Base-by-base conservation (phyloP, 257 asterid genomes). In the Nicotiana otophora region DNA sequence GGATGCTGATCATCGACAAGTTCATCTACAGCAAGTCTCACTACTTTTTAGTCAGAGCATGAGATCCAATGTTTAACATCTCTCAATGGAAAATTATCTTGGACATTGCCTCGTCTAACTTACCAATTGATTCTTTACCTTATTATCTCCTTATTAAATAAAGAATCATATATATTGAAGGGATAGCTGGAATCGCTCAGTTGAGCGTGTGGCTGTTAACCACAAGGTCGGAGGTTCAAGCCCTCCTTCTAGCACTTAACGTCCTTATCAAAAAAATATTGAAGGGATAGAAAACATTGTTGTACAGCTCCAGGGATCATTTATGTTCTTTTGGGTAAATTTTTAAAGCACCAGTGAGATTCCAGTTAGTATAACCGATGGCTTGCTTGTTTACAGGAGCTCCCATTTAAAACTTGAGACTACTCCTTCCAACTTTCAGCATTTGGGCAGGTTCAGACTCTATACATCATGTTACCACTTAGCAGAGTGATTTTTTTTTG, bases 181-280 rank as follows among this genome's bases (percentile, higher is more conserved):
- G 51, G 51, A 42, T 42, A 86, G 98, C 98, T 96, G 98, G 98
- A 94, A 94, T 96, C 91, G 98, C 98, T 94, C 99, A 96, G 99
- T 89, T 94, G 99, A 94, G 98, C 96, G 98, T 94, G 98, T 96
- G 99, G 99, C 99, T 96, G 97, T 93, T 94, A 94, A 94, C 99
- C 98, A 94, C 98, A 94, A 96, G 97, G 98, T 94, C 97, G 96
- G 96, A 96, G 98, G 98, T 94, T 90, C 92, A 80, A 90, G 75
- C 93, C 92, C 92, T 90, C 85, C 90, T 87, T 90, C 92, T 90
- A 90, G 93, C 90, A 42, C 11, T 42, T 42, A 42, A 42, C 11
- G 51, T 42, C 51, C 51, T 42, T 8, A 42, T 3, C 51, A 42
- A 42, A 42, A 39, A 42, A 42, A 42, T 42, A 42, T 42, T 42